phyloP scores from a whole-genome alignment of 106 monocot genomes.

The Dioscorea zingiberensis region DNA sequence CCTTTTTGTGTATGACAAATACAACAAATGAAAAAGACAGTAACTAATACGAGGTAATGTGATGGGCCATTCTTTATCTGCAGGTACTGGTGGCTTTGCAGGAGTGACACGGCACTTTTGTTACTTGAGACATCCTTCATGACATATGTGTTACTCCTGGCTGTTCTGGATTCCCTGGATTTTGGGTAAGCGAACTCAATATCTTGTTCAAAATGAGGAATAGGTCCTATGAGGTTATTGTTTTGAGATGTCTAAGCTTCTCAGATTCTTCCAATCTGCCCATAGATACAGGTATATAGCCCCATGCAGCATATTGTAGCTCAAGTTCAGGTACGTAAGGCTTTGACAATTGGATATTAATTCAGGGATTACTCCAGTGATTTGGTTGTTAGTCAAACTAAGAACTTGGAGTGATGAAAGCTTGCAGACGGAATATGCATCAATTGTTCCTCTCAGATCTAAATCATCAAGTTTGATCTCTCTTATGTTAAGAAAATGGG shows the following conservation, averaged over 20 bases:
- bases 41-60: slow-evolving; percentile 2
- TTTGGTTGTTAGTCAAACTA: slow-evolving; percentile 11
- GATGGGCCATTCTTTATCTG: background rate
- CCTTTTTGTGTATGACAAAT: slow-evolving; percentile 3
- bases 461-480: slow-evolving; percentile 15
- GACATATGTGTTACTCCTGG: background rate
- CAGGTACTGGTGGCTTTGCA: too few relatives aligned
- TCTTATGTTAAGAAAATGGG: background rate
- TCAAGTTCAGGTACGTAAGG: slow-evolving; percentile 16
- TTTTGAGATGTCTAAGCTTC: slow-evolving; percentile 13
- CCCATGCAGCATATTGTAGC: slow-evolving; percentile 16
- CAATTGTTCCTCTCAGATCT: slow-evolving; percentile 15
- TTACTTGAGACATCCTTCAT: background rate
- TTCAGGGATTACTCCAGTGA: slow-evolving; percentile 18
- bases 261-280: slow-evolving; percentile 13
- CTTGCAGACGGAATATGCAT: slow-evolving; percentile 15
- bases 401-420: slow-evolving; percentile 13
- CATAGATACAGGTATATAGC: slow-evolving; percentile 7
- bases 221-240: slow-evolving; percentile 7
- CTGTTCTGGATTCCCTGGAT: background rate
- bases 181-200: background rate
- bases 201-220: background rate
- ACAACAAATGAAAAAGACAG: slow-evolving; percentile 1
- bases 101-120: too few relatives aligned
- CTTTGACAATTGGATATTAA: slow-evolving; percentile 11